Evolutionary conservation across 106 monocot species (phyloP), one percentile per base, ranked within the genome.

Genomic region (Dioscorea dumetorum): DNA sequence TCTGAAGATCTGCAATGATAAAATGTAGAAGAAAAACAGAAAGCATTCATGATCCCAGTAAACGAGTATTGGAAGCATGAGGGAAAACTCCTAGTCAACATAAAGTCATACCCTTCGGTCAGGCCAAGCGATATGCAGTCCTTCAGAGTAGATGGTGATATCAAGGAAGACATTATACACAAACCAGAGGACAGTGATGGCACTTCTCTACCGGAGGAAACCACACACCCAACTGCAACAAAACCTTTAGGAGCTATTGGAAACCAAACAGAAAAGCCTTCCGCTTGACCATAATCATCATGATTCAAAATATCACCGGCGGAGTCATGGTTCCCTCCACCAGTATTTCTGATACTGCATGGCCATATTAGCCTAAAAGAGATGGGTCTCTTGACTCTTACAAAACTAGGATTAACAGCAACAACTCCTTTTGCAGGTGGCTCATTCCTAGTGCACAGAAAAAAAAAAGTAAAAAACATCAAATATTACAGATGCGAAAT

Each of bases 231-330:
- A 50, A 93, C 24, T 56, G 99, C 82, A 67, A 99, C 85, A 81
- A 90, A 99, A 23, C 93, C 99, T 59, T 73, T 70, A 57, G 99
- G 90, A 64, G 99, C 99, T 50, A 90, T 73, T 70, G 99, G 99
- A 56, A 93, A 99, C 99, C 99, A 99, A 81, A 99, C 70, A 24
- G 93, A 99, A 71, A 80, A 87, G 32, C 63, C 63, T 16, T 22
- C 16, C 17, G 63, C 34, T 65, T 68, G 10, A 24, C 1, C 33
- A 22, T 8, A 50, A 63, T 61, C 54, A 58, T 72, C 74, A 67
- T 49, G 33, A 49, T 70, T 60, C 56, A 72, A 15, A 66, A 61
- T 17, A 12, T 22, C 68, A 63, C 63, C 66, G 31, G 58, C 33
- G 41, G 41, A 41, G 41, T 5, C 41, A 41, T 41, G 41, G 41